Base-by-base conservation (phyloP, 306 rosid genomes). In the Mimosa bimucronata region DNA sequence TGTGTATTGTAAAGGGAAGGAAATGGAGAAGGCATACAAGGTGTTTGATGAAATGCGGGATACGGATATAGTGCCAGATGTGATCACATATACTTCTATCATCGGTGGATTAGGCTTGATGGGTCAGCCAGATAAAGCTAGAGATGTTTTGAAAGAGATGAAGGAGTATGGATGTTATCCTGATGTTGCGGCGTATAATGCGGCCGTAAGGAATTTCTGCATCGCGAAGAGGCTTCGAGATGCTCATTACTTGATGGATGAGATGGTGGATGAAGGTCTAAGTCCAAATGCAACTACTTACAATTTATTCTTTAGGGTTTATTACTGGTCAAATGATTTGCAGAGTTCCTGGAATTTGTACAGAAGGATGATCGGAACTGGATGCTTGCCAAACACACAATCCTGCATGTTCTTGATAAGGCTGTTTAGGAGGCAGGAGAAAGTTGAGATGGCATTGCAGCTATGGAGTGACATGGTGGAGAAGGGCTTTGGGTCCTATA, bases 401-500 rank as follows among this genome's bases (percentile, higher is more conserved):
- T 91, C 97, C 18, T 92, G 97, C 67, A 90, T 94, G 97, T 94
- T 94, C 66, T 79, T 94, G 28, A 85, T 91, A 69, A 89, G 93
- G 87, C 75, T 91, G 85, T 88, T 89, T 85, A 87, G 26, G 91
- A 89, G 80, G 82, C 90, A 86, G 31, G 98, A 94, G 71, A 89
- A 88, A 80, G 92, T 87, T 77, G 97, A 94, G 55, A 89, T 92
- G 97, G 98, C 92, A 2, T 57, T 94, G 84, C 84, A 62, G 82
- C 82, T 94, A 45, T 94, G 97, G 98, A 87, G 87, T 78, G 95
- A 94, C 86, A 94, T 92, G 98, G 80, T 91, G 77, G 91, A 88
- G 80, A 94, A 80, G 89, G 98, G 97, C 45, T 94, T 92, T 79
- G 98, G 97, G 75, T 84, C 98, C 15, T 91, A 80, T 79, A 80